These are phyloP conservation scores for Metschnikowia anglica DNA, from an alignment of 805 yeast species.

Conservation along the genomic window DNA sequence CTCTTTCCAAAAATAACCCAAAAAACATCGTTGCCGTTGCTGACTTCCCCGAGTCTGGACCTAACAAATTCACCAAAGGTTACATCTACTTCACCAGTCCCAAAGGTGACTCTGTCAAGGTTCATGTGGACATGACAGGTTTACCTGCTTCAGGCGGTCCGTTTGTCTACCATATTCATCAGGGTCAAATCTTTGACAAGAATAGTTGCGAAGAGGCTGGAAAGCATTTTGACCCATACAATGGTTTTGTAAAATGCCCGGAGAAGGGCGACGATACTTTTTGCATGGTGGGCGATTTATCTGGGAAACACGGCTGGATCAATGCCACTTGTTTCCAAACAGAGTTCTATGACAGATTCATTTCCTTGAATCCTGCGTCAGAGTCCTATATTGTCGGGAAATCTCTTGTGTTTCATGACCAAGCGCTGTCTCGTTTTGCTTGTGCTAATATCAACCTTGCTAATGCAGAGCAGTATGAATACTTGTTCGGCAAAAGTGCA, in stretches of 20 bases:
- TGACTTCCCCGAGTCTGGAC: conserved; percentile 42
- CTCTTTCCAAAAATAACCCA: conserved; percentile 50
- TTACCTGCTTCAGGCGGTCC: conserved; percentile 68
- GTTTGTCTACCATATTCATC: conserved; percentile 68
- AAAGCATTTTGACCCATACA: conserved; percentile 61
- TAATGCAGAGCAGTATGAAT: conserved; percentile 18
- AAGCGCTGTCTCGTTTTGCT: conserved; percentile 16
- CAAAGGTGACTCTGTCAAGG: conserved; percentile 61
- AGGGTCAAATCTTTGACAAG: conserved; percentile 48
- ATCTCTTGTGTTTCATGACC: conserved; percentile 32
- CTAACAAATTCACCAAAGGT: conserved; percentile 27
- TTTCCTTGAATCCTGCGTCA: conserved; percentile 57
- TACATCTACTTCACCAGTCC: conserved; percentile 53
- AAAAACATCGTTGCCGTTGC: conserved; percentile 54
- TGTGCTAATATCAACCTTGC: conserved; percentile 22
- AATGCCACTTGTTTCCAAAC: conserved; percentile 68
- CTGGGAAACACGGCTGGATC: conserved; percentile 76
- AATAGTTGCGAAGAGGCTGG: conserved; percentile 56
- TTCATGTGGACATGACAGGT: conserved; percentile 68
- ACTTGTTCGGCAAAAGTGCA: conserved; percentile 9
- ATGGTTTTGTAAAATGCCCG: conserved; percentile 54
- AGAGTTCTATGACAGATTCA: conserved; percentile 60
- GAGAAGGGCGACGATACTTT: conserved; percentile 48
- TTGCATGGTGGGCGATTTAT: conserved; percentile 73
- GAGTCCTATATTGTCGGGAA: conserved; percentile 60